Evolutionary conservation across 495 filamentous ascomycete genomes (phyloP).

Genomic region (Lichenothelia convexa): DNA sequence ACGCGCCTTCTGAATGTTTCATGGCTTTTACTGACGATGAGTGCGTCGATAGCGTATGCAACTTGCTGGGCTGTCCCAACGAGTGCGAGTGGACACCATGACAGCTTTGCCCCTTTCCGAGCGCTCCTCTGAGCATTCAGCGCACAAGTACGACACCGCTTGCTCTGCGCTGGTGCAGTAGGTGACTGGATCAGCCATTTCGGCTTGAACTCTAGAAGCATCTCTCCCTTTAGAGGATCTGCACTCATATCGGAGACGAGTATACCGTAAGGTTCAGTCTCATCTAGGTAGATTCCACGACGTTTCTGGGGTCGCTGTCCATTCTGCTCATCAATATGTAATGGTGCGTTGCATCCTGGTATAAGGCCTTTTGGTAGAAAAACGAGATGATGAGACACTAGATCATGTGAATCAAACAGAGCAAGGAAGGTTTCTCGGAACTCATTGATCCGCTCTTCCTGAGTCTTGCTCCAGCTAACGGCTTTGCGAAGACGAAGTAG

Average conservation of each 20-base stretch:
- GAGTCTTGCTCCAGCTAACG: not conserved
- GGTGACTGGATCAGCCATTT: constrained; percentile 87
- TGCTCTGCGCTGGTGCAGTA: constrained; percentile 43
- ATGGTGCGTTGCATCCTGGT: not conserved
- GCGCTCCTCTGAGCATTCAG: constrained; percentile 39
- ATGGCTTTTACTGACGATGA: not conserved
- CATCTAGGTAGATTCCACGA: constrained; percentile 1
- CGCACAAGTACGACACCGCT: constrained; percentile 76
- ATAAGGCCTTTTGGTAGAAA: not conserved
- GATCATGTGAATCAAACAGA: constrained; percentile 3
- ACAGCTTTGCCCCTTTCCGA: constrained; percentile 1
- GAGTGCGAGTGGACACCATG: constrained; percentile 42
- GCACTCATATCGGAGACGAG: constrained; percentile 69
- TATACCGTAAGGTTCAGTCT: constrained; percentile 38
- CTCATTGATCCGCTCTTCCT: not conserved
- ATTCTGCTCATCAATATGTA: not conserved
- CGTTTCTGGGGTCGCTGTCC: constrained; percentile 5
- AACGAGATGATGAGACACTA: constrained; percentile 6
- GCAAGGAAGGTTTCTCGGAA: constrained; percentile 1
- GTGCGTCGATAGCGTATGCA: constrained; percentile 15
- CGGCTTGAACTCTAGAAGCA: constrained; percentile 62
- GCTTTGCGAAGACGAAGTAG: constrained; percentile 11
- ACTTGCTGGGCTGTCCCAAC: constrained; percentile 25
- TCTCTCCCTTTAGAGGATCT: constrained; percentile 12
- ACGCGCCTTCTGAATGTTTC: not conserved